Evolutionary conservation across 257 asterid genomes (phyloP), one percentile per base, ranked within the genome.

Genomic region (Nicotiana otophora): DNA sequence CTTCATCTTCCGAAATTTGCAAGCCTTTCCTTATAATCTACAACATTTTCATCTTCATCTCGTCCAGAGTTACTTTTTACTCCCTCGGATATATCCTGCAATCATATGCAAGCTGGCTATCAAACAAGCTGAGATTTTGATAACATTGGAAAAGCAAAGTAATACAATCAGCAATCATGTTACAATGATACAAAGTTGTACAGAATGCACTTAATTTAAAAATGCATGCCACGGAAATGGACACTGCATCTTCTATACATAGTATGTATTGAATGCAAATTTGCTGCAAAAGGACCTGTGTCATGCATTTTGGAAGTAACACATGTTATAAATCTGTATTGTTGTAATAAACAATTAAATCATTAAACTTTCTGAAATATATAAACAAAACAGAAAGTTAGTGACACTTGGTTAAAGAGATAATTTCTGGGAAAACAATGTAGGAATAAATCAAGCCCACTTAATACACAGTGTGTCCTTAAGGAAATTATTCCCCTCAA

Each of bases 61-160:
- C 78, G 87, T 88, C 83, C 85, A 85, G 76, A 72, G 60, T 77
- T 75, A 82, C 75, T 84, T 77, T 86, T 84, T 82, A 65, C 81
- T 75, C 86, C 85, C 84, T 77, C 86, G 68, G 76, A 75, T 82
- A 82, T 84, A 68, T 86, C 88, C 98, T 91, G 97, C 91, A 87
- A 79, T 46, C 60, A 80, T 46, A 65, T 46, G 80, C 42, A 26
- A 74, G 62, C 42, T 23, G 42, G 80, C 39, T 48, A 74, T 74
- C 42, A 74, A 74, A 26, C 80, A 6, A 74, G 39, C 62, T 26
- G 33, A 74, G 62, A 48, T 74, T 48, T 74, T 46, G 15, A 72
- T 46, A 10, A 46, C 60, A 72, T 46, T 23, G 36, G 42, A n/a
- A 74, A 72, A 46, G 8, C 60, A 46, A 46, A 19, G 3, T 20